A percentile compares a stretch with the other conserved stretches of the same genome.
Conservation (phyloP, 371 early-diverging fungal species). For the Circinella umbellata region DNA sequence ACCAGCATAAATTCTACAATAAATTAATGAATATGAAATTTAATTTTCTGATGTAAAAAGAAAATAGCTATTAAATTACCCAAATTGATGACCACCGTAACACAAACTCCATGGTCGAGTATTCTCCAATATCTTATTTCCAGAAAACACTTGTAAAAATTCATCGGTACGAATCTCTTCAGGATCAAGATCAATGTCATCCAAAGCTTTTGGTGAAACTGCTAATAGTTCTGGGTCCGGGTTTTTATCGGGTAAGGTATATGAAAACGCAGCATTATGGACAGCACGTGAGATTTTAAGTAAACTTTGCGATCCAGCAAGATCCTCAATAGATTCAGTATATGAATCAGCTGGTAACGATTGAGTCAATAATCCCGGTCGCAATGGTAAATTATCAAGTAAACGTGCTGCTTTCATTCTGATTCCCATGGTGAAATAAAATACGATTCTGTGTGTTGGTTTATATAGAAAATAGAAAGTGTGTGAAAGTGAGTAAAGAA, state of each 20-base stretch:
- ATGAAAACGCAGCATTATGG: slow-evolving; percentile 62
- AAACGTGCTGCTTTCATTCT: slow-evolving; percentile 16
- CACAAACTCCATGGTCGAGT: slow-evolving; percentile 83
- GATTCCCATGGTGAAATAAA: slow-evolving; percentile 17
- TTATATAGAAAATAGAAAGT: background rate
- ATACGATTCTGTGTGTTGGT: background rate
- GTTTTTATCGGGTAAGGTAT: slow-evolving; percentile 58
- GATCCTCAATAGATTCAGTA: slow-evolving; percentile 26
- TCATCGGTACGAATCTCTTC: slow-evolving; percentile 27
- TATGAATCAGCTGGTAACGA: slow-evolving; percentile 37
- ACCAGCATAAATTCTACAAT: slow-evolving; percentile 53
- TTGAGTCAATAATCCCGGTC: slow-evolving; percentile 39
- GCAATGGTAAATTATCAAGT: slow-evolving; percentile 32
- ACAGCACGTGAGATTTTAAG: slow-evolving; percentile 60
- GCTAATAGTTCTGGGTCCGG: slow-evolving; percentile 53
- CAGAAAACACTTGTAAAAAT: slow-evolving; percentile 48
- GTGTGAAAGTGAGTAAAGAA: background rate
- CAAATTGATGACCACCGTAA: slow-evolving; percentile 94
- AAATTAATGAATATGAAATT: background rate
- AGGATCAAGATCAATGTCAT: slow-evolving; percentile 49
- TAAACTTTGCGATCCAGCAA: slow-evolving; percentile 20
- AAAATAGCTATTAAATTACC: slow-evolving; percentile 44
- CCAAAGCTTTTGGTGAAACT: slow-evolving; percentile 40
- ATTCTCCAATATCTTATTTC: slow-evolving; percentile 43
- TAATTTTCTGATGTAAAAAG: background rate